These are phyloP conservation scores for Hypocreales sp. DNA, from an alignment of 2,329 filamentous ascomycete genomes.

Conservation along the genomic window DNA sequence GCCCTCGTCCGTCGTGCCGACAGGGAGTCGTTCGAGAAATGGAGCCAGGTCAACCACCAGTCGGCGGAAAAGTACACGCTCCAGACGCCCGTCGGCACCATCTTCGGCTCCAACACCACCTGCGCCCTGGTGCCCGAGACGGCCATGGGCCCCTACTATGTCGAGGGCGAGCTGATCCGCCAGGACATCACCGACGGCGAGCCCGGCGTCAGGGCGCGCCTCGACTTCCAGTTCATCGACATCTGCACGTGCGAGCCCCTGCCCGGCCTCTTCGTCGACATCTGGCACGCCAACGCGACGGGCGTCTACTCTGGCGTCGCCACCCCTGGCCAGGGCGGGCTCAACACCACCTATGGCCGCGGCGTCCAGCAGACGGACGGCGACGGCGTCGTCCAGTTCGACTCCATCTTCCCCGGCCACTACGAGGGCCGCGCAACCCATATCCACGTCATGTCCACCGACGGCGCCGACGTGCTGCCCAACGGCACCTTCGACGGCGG, in stretches of 20 bases:
- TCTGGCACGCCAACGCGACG: conserved; percentile 29
- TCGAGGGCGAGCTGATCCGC: conserved; percentile 22
- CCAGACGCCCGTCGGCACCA: conserved; percentile 2
- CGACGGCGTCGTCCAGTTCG: conserved; percentile 24
- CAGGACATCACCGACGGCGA: conserved; percentile 23
- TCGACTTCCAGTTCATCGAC: conserved; percentile 28
- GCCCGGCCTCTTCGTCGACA: conserved; percentile 22
- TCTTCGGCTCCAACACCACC: conserved; percentile 6
- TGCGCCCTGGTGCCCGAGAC: conserved; percentile 5
- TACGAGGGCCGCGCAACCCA: conserved; percentile 24
- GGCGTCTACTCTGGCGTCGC: conserved; percentile 27
- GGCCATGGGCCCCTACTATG: conserved; percentile 8
- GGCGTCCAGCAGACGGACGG: conserved; percentile 22
- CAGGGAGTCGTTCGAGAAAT: conserved; percentile 2
- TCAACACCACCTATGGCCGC: conserved; percentile 21
- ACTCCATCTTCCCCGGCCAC: conserved; percentile 27
- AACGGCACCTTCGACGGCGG: conserved; percentile 35
- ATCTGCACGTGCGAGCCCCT: conserved; percentile 24
- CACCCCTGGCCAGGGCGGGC: conserved; percentile 17
- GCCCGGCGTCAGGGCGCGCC: conserved; percentile 20
- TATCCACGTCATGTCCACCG: conserved; percentile 19
- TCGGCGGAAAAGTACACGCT: conserved; percentile 1
- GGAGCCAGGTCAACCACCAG: conserved; percentile 2
- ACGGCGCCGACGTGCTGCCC: conserved; percentile 17
- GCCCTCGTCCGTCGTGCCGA: conserved; percentile 2